Conservation (phyloP, 192 early-diverging fungal genomes). For the Entrophospora sp. region DNA sequence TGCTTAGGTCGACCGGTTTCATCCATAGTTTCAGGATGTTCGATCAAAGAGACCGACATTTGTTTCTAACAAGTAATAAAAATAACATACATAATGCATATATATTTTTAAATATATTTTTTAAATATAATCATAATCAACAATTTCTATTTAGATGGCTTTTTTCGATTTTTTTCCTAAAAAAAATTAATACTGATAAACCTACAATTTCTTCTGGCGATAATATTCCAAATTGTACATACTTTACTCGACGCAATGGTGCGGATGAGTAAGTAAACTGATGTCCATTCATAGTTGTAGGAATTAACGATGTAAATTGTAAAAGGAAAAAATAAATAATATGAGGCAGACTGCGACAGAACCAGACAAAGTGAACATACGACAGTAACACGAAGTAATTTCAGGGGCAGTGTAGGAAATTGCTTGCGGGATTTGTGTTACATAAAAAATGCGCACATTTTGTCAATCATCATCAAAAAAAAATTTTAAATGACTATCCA, state of each 20-base stretch:
- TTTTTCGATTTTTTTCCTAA: not conserved
- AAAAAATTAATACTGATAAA: slow-evolving; percentile 24
- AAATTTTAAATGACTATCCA: no score
- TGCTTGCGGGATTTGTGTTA: no score
- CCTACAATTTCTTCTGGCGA: slow-evolving; percentile 95
- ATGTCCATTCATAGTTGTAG: slow-evolving; percentile 43
- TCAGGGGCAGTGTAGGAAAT: no score
- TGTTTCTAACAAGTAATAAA: slow-evolving; percentile 58
- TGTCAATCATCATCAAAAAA: no score
- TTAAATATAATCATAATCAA: no score
- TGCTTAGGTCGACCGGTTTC: slow-evolving; percentile 78
- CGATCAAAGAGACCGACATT: slow-evolving; percentile 94
- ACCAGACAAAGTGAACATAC: no score
- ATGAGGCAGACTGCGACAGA: no score
- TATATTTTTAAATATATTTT: not conserved
- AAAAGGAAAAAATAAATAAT: no score
- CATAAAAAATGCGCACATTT: no score
- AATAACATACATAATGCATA: not conserved
- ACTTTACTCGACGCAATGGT: slow-evolving; percentile 75
- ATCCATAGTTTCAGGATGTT: slow-evolving; percentile 78
- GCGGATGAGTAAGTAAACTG: slow-evolving; percentile 70
- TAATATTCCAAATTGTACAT: slow-evolving; percentile 93
- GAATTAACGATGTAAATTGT: no score
- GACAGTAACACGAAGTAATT: no score
- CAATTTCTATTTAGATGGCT: no score